Percentiles rank a stretch among this genome's conserved stretches.
Evolutionary conservation across 169 alveolate genomes (phyloP).

Genomic region (Cyclospora cayetanensis): DNA sequence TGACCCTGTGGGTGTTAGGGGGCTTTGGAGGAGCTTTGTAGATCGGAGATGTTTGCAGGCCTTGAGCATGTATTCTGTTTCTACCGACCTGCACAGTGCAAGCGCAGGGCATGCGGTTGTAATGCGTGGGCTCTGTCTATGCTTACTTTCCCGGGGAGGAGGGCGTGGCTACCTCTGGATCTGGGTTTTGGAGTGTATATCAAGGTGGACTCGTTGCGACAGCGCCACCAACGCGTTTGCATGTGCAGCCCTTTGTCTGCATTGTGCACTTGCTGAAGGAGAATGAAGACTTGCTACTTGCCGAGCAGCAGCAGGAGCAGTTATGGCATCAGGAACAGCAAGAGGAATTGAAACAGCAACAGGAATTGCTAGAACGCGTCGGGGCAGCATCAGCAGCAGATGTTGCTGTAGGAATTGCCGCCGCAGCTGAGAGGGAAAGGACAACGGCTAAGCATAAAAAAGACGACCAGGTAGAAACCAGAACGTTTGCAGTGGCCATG

Average conservation of each 20-base stretch:
- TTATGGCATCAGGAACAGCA: neutral
- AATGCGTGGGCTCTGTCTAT: too few species aligned
- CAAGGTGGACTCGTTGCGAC: neutral
- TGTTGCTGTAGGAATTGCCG: neutral
- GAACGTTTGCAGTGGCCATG: neutral
- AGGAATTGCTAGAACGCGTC: neutral
- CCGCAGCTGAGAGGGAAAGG: conserved; percentile 12
- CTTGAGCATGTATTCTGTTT: too few species aligned
- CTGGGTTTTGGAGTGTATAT: neutral
- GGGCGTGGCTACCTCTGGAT: neutral
- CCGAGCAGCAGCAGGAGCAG: conserved; percentile 29
- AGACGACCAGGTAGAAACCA: neutral
- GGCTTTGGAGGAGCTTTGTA: too few species aligned
- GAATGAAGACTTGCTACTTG: conserved; percentile 54
- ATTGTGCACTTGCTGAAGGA: conserved; percentile 9
- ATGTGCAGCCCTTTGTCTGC: neutral
- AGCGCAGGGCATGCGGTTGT: too few species aligned
- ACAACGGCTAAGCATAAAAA: neutral
- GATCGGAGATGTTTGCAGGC: too few species aligned
- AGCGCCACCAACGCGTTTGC: neutral
- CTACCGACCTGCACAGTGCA: too few species aligned
- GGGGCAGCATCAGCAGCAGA: conserved; percentile 13
- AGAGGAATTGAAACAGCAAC: neutral
- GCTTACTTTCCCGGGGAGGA: neutral
- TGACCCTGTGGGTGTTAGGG: too few species aligned